Conservation (phyloP, 345 rosid species). For the Lepidium didymum region DNA sequence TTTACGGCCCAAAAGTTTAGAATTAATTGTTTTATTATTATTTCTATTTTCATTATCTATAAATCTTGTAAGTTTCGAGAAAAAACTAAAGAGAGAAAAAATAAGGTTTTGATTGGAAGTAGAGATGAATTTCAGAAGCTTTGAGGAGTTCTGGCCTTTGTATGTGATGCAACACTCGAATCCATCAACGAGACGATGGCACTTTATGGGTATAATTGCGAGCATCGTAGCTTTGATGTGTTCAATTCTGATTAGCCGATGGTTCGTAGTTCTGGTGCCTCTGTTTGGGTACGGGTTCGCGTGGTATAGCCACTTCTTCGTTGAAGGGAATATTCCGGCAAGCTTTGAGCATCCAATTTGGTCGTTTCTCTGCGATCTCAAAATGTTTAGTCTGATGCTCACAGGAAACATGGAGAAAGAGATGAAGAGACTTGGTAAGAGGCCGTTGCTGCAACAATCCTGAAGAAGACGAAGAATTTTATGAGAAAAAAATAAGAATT, state of each 20-base stretch:
- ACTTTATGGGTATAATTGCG: constrained; percentile 61
- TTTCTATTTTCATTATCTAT: background rate
- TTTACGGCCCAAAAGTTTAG: background rate
- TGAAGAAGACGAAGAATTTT: constrained; percentile 16
- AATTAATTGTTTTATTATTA: background rate
- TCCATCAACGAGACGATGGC: constrained; percentile 79
- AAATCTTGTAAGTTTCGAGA: background rate
- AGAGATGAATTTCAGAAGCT: constrained; percentile 80
- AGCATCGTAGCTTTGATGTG: constrained; percentile 41
- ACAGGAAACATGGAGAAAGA: constrained; percentile 92
- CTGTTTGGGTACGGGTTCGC: constrained; percentile 71
- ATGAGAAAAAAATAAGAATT: too few relatives aligned
- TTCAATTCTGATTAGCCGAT: constrained; percentile 51
- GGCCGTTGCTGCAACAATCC: constrained; percentile 63
- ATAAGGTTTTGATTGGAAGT: background rate
- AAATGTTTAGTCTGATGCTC: constrained; percentile 92
- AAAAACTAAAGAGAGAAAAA: background rate
- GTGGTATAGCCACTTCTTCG: constrained; percentile 96
- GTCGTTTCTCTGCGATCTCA: constrained; percentile 77
- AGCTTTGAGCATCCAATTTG: constrained; percentile 84
- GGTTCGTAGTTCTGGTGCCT: constrained; percentile 62
- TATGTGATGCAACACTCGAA: constrained; percentile 90
- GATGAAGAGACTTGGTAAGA: constrained; percentile 90
- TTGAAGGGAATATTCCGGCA: constrained; percentile 79
- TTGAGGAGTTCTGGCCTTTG: constrained; percentile 92